phyloP scores from a whole-genome alignment of 352 stramenopile species.

The Pythium brachiatum region DNA sequence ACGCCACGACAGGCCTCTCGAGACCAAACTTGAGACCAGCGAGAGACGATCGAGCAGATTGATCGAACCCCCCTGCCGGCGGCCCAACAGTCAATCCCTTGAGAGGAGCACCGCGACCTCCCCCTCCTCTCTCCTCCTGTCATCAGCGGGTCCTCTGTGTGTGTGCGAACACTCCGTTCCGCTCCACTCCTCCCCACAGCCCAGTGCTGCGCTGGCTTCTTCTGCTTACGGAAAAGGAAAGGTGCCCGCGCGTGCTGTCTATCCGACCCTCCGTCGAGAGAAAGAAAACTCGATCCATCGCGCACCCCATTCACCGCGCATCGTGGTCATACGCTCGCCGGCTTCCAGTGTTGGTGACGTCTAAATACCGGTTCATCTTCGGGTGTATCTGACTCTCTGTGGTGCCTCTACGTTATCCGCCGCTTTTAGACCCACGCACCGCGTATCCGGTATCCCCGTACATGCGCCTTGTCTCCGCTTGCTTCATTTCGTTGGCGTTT shows the following conservation, averaged over 20 bases:
- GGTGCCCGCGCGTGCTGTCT: not conserved
- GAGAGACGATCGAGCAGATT: not conserved
- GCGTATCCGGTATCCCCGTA: not conserved
- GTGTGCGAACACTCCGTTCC: not conserved
- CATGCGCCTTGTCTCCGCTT: not conserved
- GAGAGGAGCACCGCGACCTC: not conserved
- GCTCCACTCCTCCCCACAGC: too few species aligned
- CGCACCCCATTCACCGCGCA: not conserved
- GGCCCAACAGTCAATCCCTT: too few species aligned
- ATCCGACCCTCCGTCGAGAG: not conserved
- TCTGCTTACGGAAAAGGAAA: not conserved
- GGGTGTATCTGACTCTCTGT: not conserved
- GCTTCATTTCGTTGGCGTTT: not conserved
- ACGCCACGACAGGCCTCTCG: not conserved
- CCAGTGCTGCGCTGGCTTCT: not conserved
- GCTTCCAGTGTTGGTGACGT: too few species aligned
- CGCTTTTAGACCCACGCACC: not conserved
- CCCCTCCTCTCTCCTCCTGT: too few species aligned
- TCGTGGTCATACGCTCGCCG: not conserved
- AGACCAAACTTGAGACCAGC: not conserved
- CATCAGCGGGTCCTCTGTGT: not conserved
- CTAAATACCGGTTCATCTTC: too few species aligned
- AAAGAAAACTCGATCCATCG: not conserved
- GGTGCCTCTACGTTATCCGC: not conserved
- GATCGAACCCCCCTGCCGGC: too few species aligned